These are phyloP conservation scores for Piloderma croceum DNA, from an alignment of 768 basidiomycete genomes.

Conservation along the genomic window DNA sequence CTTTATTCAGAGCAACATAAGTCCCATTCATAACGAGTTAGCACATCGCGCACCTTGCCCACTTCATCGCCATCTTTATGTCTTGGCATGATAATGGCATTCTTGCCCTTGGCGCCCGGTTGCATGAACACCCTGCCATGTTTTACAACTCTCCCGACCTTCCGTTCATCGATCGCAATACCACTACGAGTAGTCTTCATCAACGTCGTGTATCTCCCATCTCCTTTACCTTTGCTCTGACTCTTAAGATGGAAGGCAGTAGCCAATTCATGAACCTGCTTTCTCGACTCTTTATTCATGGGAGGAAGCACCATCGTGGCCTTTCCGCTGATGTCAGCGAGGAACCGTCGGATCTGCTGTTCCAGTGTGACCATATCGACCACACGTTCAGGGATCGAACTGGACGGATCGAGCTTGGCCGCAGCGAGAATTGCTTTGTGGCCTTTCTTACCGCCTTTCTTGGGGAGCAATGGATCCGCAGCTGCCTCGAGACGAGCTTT, in stretches of 20 bases:
- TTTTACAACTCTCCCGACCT: conserved; percentile 42
- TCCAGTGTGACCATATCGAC: conserved; percentile 66
- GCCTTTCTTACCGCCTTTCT: conserved; percentile 65
- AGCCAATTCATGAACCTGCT: conserved; percentile 78
- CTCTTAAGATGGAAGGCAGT: conserved; percentile 72
- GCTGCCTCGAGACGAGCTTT: conserved; percentile 49
- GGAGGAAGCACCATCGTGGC: conserved; percentile 68
- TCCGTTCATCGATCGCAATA: conserved; percentile 49
- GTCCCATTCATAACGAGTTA: too few relatives aligned
- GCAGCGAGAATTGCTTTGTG: conserved; percentile 63
- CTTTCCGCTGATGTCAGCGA: conserved; percentile 47
- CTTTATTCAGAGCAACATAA: conserved; percentile 24
- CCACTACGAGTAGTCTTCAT: conserved; percentile 61
- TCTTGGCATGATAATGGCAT: conserved; percentile 30
- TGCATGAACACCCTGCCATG: conserved; percentile 24
- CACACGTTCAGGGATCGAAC: conserved; percentile 43
- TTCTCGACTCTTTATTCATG: conserved; percentile 65
- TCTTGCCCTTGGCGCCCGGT: conserved; percentile 12
- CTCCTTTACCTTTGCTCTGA: conserved; percentile 64
- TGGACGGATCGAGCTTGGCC: conserved; percentile 40
- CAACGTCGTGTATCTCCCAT: conserved; percentile 71
- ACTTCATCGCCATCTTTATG: conserved; percentile 85
- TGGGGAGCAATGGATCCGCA: conserved; percentile 55
- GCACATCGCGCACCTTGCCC: conserved; percentile 64
- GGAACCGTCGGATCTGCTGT: conserved; percentile 64